A percentile compares a stretch with the other conserved stretches of the same genome.
Conservation (phyloP, 2,329 filamentous ascomycete species). For the Hymenoscyphus repandus region DNA sequence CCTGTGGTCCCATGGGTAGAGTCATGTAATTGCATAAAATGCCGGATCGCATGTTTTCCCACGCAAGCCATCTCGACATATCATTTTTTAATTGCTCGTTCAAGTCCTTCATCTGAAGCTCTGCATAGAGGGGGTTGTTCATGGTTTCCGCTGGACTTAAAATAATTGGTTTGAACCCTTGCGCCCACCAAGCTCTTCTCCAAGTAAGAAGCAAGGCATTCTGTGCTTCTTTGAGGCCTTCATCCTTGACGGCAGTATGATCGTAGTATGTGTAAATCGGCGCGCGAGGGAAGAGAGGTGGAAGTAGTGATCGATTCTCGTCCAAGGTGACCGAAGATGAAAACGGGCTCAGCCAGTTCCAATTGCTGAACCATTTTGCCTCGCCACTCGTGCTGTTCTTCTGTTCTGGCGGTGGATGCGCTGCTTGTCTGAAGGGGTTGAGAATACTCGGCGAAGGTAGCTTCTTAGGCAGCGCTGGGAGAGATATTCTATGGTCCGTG, state of each 20-base stretch:
- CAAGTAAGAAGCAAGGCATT: slow-evolving; percentile 76
- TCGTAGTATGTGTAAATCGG: slow-evolving; percentile 92
- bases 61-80: slow-evolving; percentile 82
- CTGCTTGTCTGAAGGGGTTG: slow-evolving; percentile 64
- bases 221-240: slow-evolving; percentile 64
- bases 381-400: slow-evolving; percentile 74
- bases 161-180: slow-evolving; percentile 83
- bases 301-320: slow-evolving; percentile 77
- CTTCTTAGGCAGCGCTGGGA: slow-evolving; percentile 42
- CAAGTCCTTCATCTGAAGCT: slow-evolving; percentile 59
- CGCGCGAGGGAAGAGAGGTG: slow-evolving; percentile 64
- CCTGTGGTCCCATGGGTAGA: slow-evolving; percentile 74
- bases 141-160: slow-evolving; percentile 75
- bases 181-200: slow-evolving; percentile 92
- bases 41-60: slow-evolving; percentile 85
- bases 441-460: slow-evolving; percentile 37
- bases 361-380: slow-evolving; percentile 81
- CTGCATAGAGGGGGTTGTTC: slow-evolving; percentile 72
- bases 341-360: slow-evolving; percentile 87
- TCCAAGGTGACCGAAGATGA: slow-evolving; percentile 76
- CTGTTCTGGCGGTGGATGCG: slow-evolving; percentile 68
- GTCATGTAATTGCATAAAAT: slow-evolving; percentile 74
- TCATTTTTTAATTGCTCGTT: slow-evolving; percentile 61
- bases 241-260: slow-evolving; percentile 54
- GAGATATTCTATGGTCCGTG: slow-evolving; percentile 44